Evolutionary conservation across 2,329 filamentous ascomycete species (phyloP), one percentile per base, ranked within the genome.

Genomic region (Fusarium coicis): DNA sequence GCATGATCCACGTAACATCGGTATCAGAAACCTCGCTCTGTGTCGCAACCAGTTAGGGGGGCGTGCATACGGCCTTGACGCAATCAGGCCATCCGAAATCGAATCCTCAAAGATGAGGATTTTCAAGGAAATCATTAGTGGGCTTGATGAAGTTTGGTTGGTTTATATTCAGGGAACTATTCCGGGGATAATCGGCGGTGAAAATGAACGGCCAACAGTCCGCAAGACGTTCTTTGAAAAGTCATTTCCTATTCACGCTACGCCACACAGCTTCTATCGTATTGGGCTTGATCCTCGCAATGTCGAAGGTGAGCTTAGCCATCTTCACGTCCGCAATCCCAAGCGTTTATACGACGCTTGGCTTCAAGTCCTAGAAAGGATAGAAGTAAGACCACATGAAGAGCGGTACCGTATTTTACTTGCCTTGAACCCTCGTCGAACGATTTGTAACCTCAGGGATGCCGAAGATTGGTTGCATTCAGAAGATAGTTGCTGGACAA

Each of bases 171-270:
- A 43, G 10, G 3, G 3, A 21, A 21, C 14, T 9, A 1, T 9
- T 36, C 3, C 18, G 1, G 18, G 16, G 0, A 26, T 26, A 9
- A 52, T 21, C 9, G 9, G 9, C 3, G 11, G 12, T 9, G n/a
- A 21, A 21, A 19, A 5, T 26, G 18, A 15, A 28, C 12, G n/a
- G 18, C 1, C 12, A 7, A 12, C 23, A 36, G 10, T 16, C 2
- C 7, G 2, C 10, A 42, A n/a, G 21, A 7, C 18, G 10, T 43
- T n/a, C 14, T 36, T 55, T 4, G 28, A 55, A 1, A 37, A 15
- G 7, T 60, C 47, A 10, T 15, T 55, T 10, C 47, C 57, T 5
- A 60, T 60, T 14, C 18, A 23, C 5, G 57, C 30, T 18, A 23
- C 7, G 11, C 10, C 47, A 11, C 36, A n/a, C 10, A 16, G 6